Evolutionary conservation across 768 basidiomycete species (phyloP), one percentile per base, ranked within the genome.

Genomic region (Russula earlei): DNA sequence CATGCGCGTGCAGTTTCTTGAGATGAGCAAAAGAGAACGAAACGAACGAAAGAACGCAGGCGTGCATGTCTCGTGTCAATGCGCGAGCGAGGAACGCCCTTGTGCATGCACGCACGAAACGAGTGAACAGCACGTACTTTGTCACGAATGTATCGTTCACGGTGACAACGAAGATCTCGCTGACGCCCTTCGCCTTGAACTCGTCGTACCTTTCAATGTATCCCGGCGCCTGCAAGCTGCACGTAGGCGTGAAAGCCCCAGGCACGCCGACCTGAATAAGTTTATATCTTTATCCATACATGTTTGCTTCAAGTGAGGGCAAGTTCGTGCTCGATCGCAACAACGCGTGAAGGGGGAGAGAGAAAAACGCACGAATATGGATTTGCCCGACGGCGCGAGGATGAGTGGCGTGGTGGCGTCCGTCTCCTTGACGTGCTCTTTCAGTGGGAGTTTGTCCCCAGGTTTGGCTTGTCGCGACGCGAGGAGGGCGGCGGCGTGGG

Each of bases 61-160:
- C n/a, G n/a, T n/a, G n/a, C n/a, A n/a, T n/a, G n/a, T n/a, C n/a
- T n/a, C n/a, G n/a, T n/a, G n/a, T n/a, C n/a, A 10, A 37, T 11
- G 9, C 24, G 8, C 14, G 43, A 6, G 12, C 7, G 25, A 2
- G 17, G n/a, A 2, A 10, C 17, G 15, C 25, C 7, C 29, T 19
- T 10, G n/a, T 15, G 17, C n/a, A 15, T 15, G n/a, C 27, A 29
- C 17, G 7, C 9, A 19, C 17, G n/a, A 10, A 24, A n/a, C n/a
- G 44, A 12, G 19, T 9, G 10, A n/a, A 29, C 9, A 27, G n/a
- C 17, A 52, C 52, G 17, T 22, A 61, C 62, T 54, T 61, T 40
- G 55, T 80, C 43, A 87, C 85, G 64, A 86, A 92, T 7, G 77
- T 75, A 66, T 94, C 91, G 67, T 93, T 93, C 54, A 88, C 83